Evolutionary conservation across 257 asterid species (phyloP).

Genomic region (Nicotiana knightiana): DNA sequence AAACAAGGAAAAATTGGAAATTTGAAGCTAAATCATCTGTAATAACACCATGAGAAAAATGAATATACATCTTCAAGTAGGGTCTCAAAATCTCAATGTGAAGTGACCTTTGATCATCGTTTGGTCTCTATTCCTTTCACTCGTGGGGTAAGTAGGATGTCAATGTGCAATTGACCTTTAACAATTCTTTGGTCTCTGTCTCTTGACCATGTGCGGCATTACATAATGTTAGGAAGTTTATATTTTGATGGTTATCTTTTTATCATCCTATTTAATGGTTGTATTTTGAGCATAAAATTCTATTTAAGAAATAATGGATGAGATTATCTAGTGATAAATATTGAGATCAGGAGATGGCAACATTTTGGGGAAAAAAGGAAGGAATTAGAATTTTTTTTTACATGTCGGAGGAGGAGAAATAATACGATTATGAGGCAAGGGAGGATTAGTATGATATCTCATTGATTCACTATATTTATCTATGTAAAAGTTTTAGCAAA

Average conservation of each 20-base stretch:
- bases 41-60: not conserved
- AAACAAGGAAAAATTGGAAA: not conserved
- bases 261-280: not conserved
- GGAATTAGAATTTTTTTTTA: not conserved
- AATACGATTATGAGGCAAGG: no score
- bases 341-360: not conserved
- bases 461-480: no score
- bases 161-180: not conserved
- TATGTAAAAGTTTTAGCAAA: no score
- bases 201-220: not conserved
- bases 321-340: not conserved
- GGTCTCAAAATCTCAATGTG: not conserved
- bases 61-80: not conserved
- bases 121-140: not conserved
- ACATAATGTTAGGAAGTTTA: not conserved
- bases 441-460: no score
- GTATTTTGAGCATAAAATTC: not conserved
- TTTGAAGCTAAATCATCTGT: not conserved
- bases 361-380: not conserved
- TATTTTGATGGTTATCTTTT: not conserved
- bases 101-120: not conserved
- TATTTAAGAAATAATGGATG: not conserved
- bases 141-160: slow-evolving; percentile 2
- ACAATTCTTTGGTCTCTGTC: not conserved
- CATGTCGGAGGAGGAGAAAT: no score